Percentiles rank a stretch among this genome's conserved stretches.
Evolutionary conservation across 179 eudicot genomes (phyloP).

Genomic region (Beta lomatogona): DNA sequence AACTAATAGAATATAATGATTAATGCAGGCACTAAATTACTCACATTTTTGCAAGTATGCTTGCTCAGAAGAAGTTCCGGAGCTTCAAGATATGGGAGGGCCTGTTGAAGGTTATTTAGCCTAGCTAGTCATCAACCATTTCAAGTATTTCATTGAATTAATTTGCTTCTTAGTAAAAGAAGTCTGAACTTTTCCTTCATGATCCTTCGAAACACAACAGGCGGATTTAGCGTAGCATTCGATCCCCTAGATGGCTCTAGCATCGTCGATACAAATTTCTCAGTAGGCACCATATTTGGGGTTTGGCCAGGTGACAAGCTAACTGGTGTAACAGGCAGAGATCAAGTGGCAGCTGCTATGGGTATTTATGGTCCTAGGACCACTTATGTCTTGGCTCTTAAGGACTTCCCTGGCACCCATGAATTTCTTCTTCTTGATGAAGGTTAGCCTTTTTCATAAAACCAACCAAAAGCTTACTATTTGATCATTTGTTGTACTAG

Average conservation of each 20-base stretch:
- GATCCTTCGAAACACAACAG: conserved; percentile 37
- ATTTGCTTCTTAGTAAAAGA: neutral
- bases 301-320: conserved; percentile 99
- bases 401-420: conserved; percentile 89
- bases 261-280: conserved; percentile 97
- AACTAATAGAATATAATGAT: neutral
- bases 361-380: conserved; percentile 98
- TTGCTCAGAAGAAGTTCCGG: conserved; percentile 98
- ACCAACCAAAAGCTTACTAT: neutral
- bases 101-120: conserved; percentile 66
- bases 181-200: neutral
- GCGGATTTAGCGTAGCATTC: conserved; percentile 98
- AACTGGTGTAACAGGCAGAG: conserved; percentile 88
- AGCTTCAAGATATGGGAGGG: conserved; percentile 99
- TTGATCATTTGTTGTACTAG: neutral
- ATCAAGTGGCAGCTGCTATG: conserved; percentile 99
- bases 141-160: neutral
- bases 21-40: conserved; percentile 72
- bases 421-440: conserved; percentile 99
- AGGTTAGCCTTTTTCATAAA: conserved; percentile 43
- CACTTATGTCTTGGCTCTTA: conserved; percentile 91
- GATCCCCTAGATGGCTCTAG: conserved; percentile 99
- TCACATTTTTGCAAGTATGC: conserved; percentile 99
- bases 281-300: conserved; percentile 98
- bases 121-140: too few relatives aligned